These are phyloP conservation scores for Yamadazyma songkhlaensis DNA, from an alignment of 1,139 yeast species.

Conservation along the genomic window DNA sequence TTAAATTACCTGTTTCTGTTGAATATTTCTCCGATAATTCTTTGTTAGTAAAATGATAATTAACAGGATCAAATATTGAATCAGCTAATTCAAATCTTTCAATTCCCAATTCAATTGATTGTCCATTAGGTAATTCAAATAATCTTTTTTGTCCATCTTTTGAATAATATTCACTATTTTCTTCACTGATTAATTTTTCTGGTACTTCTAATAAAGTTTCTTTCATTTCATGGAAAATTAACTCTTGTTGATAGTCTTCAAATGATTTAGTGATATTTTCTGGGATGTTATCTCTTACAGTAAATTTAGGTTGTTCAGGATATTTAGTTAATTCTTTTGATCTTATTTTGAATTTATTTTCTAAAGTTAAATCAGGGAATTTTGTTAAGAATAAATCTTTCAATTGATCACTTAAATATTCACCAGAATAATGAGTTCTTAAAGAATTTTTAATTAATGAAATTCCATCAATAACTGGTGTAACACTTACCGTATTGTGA, in stretches of 20 bases:
- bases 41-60: constrained; percentile 31
- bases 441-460: constrained; percentile 71
- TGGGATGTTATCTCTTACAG: constrained; percentile 24
- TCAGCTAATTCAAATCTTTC: constrained; percentile 75
- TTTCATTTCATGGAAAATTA: constrained; percentile 57
- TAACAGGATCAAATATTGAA: constrained; percentile 65
- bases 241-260: constrained; percentile 32
- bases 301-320: constrained; percentile 33
- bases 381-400: constrained; percentile 18
- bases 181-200: constrained; percentile 33
- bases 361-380: constrained; percentile 15
- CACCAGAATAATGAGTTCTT: constrained; percentile 68
- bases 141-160: constrained; percentile 43
- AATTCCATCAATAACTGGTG: constrained; percentile 94
- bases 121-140: constrained; percentile 80
- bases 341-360: constrained; percentile 28
- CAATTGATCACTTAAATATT: constrained; percentile 49
- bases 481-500: constrained; percentile 75
- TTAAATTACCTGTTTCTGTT: constrained; percentile 35
- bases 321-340: constrained; percentile 31
- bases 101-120: constrained; percentile 34
- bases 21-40: constrained; percentile 27
- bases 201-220: constrained; percentile 61
- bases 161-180: constrained; percentile 24
- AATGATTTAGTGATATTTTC: constrained; percentile 36